Base-by-base conservation (phyloP, 345 rosid species). In the Acer yangbiense region DNA sequence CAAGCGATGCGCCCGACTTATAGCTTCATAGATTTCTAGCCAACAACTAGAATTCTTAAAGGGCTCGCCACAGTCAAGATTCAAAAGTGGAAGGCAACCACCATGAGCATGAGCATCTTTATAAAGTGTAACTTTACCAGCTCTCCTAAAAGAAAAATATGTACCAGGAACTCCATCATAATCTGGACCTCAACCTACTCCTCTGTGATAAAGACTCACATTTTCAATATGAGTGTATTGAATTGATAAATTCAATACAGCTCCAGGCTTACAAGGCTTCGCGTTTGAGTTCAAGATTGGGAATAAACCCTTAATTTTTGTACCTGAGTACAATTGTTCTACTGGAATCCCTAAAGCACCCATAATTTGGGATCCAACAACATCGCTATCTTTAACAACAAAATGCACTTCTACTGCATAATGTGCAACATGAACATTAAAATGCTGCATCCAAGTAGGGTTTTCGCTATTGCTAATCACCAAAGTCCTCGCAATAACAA, bases 91-190 rank as follows among this genome's bases (percentile, higher is more conserved):
- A 81, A 91, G 88, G 14, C 78, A 79, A 46, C 85, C 87, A 39
- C 88, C 91, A 63, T 87, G 94, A 82, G 81, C 92, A 79, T 95
- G 98, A 77, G 98, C 98, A 81, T 95, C 25, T 97, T 82, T 95
- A 84, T 95, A 95, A 43, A 95, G 90, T 52, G 93, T 91, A 74
- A 93, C 95, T 69, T 79, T 90, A 44, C 98, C 91, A 23, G 93
- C 93, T 85, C 80, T 91, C 76, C 98, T 89, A 23, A 95, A 82
- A 63, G 97, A 97, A 78, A 95, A 95, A 77, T 95, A 95, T 2
- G 98, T 91, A 1, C 93, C 93, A 0, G 95, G 94, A 66, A 93
- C 93, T 41, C 98, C 98, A 58, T 72, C 61, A 74, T 85, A 82
- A 7, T 86, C 88, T 57, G 88, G 85, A 62, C 89, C 89, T 25